Conservation (phyloP, 257 asterid species). For the Jasminum sambac region DNA sequence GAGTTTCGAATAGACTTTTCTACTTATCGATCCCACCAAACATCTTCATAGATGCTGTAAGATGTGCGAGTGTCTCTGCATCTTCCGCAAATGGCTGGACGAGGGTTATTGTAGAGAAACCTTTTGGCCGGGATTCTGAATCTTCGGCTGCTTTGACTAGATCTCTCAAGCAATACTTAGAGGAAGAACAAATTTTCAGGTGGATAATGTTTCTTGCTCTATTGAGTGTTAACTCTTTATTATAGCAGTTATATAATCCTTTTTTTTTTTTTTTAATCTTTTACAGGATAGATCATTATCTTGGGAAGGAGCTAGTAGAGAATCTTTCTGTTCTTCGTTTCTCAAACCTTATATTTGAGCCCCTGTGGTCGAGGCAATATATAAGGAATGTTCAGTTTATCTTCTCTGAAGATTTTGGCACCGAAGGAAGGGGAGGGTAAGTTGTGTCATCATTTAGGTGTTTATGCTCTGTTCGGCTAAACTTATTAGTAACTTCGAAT, state of each 20-base stretch:
- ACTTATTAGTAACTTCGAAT: too few relatives aligned
- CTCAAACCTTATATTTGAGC: constrained; percentile 89
- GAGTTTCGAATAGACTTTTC: constrained; percentile 77
- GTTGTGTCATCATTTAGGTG: constrained; percentile 21
- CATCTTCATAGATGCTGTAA: constrained; percentile 81
- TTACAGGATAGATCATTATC: constrained; percentile 95
- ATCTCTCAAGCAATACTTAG: constrained; percentile 76
- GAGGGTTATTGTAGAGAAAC: constrained; percentile 95
- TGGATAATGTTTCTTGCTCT: constrained; percentile 12
- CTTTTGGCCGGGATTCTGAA: constrained; percentile 94
- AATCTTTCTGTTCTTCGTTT: constrained; percentile 98
- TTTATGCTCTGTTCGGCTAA: background rate
- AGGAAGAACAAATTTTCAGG: constrained; percentile 96
- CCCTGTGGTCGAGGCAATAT: constrained; percentile 95
- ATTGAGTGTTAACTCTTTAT: background rate
- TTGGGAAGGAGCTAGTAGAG: constrained; percentile 97
- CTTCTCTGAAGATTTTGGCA: constrained; percentile 97
- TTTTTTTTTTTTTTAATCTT: background rate
- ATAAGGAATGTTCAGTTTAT: constrained; percentile 91
- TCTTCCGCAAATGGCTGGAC: constrained; percentile 90
- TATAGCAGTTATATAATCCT: background rate
- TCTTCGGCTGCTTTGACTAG: constrained; percentile 92
- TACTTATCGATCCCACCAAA: constrained; percentile 96
- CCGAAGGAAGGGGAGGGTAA: constrained; percentile 99
- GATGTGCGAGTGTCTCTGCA: constrained; percentile 86